phyloP scores from a whole-genome alignment of 768 basidiomycete species.

The Phanerochaete sordida region DNA sequence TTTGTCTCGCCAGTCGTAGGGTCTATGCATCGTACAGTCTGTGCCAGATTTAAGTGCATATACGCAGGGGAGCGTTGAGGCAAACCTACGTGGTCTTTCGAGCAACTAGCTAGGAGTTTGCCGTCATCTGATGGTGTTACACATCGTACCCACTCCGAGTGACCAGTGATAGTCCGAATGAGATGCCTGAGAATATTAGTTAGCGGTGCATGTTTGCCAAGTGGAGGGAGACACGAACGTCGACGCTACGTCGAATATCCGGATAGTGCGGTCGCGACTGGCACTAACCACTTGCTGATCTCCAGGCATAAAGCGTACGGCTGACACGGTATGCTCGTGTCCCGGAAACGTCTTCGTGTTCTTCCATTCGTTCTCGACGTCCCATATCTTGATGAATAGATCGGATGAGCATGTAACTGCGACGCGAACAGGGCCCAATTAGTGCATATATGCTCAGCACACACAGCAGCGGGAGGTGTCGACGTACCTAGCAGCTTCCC shows the following conservation, averaged over 20 bases:
- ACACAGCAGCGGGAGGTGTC: not conserved
- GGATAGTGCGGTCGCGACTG: constrained; percentile 82
- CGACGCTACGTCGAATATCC: constrained; percentile 83
- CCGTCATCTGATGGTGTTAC: constrained; percentile 69
- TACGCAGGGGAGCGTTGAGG: not conserved
- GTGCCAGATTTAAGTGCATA: not conserved
- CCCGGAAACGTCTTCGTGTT: constrained; percentile 84
- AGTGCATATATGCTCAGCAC: not conserved
- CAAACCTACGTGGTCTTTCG: constrained; percentile 76
- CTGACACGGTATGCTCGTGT: constrained; percentile 89
- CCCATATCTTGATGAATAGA: constrained; percentile 91
- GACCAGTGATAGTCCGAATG: constrained; percentile 70
- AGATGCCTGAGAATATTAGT: constrained; percentile 48
- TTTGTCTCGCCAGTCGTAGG: constrained; percentile 71
- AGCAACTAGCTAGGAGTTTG: constrained; percentile 71
- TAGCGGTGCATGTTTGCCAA: constrained; percentile 1
- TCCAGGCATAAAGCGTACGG: constrained; percentile 79
- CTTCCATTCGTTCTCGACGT: constrained; percentile 86
- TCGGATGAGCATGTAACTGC: constrained; percentile 77
- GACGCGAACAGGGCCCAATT: not conserved
- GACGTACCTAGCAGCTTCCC: constrained; percentile 73
- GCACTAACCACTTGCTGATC: constrained; percentile 84
- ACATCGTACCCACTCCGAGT: constrained; percentile 83
- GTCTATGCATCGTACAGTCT: constrained; percentile 82
- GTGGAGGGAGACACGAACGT: constrained; percentile 53